phyloP scores from a whole-genome alignment of 371 early-diverging fungal species.

The Saksenaea vasiformis region DNA sequence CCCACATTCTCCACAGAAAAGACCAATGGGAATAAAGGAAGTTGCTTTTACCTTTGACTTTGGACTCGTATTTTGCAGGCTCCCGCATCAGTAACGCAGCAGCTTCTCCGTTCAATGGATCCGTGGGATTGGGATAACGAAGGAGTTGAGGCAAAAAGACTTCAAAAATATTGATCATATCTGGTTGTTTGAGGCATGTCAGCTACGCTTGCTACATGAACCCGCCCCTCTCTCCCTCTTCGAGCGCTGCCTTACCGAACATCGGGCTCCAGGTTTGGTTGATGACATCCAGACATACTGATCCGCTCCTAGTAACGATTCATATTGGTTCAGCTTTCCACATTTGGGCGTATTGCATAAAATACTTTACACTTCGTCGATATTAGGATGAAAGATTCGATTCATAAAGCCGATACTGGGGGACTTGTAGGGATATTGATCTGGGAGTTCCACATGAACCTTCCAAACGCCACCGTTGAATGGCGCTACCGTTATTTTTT shows the following conservation, averaged over 20 bases:
- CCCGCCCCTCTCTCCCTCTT: not conserved
- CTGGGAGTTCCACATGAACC: constrained; percentile 97
- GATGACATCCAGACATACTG: constrained; percentile 99
- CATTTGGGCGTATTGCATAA: not conserved
- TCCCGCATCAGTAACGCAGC: constrained; percentile 97
- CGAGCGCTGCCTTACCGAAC: constrained; percentile 77
- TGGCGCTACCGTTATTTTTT: constrained; percentile 66
- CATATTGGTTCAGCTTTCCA: not conserved
- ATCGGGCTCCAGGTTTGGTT: constrained; percentile 99
- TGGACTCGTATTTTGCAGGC: constrained; percentile 85
- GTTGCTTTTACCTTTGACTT: constrained; percentile 80
- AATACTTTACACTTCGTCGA: constrained; percentile 90
- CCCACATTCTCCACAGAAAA: not conserved
- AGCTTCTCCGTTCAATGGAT: constrained; percentile 99
- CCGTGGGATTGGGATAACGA: constrained; percentile 98
- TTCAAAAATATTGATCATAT: constrained; percentile 98
- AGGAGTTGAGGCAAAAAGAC: constrained; percentile 98
- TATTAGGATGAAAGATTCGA: constrained; percentile 99
- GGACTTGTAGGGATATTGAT: constrained; percentile 99
- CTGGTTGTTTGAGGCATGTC: constrained; percentile 43
- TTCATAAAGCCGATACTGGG: constrained; percentile 99
- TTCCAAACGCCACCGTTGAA: constrained; percentile 96
- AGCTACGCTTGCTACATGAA: not conserved
- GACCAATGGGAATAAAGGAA: not conserved
- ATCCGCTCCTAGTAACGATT: constrained; percentile 81